Evolutionary conservation across 2,329 filamentous ascomycete genomes (phyloP).

Genomic region (Aspergillus texensis): DNA sequence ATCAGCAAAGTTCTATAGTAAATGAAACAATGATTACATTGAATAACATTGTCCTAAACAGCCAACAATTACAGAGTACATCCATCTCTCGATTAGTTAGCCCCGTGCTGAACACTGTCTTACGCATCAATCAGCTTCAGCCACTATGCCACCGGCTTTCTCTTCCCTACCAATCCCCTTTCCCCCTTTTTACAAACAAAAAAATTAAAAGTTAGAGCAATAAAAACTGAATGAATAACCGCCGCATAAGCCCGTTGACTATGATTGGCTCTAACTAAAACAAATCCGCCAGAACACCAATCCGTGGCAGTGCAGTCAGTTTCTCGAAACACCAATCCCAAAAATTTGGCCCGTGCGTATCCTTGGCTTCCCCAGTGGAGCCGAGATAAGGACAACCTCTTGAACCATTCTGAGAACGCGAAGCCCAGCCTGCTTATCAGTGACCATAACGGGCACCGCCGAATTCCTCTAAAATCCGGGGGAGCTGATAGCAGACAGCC

Average conservation of each 20-base stretch:
- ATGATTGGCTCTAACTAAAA: neutral
- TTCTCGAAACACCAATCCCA: no score
- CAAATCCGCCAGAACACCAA: neutral
- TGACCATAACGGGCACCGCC: slow-evolving; percentile 6
- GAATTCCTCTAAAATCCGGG: neutral
- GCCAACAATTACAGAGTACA: no score
- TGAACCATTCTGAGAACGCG: neutral
- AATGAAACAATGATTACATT: no score
- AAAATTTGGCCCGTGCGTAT: neutral
- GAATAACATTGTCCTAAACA: no score
- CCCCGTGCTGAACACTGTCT: no score
- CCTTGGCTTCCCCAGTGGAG: neutral
- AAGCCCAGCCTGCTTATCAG: slow-evolving; percentile 10
- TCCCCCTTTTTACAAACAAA: neutral
- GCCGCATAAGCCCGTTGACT: neutral
- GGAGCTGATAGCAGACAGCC: slow-evolving; percentile 11
- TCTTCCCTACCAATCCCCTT: neutral
- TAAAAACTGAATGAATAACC: no score
- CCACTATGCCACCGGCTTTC: neutral
- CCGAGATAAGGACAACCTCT: slow-evolving; percentile 2
- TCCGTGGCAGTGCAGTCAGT: neutral
- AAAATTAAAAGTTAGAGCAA: neutral
- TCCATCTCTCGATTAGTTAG: no score
- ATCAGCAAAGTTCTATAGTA: no score
- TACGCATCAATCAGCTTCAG: neutral